These are phyloP conservation scores for Agrocybe pediades DNA, from an alignment of 768 basidiomycete genomes.

Conservation along the genomic window DNA sequence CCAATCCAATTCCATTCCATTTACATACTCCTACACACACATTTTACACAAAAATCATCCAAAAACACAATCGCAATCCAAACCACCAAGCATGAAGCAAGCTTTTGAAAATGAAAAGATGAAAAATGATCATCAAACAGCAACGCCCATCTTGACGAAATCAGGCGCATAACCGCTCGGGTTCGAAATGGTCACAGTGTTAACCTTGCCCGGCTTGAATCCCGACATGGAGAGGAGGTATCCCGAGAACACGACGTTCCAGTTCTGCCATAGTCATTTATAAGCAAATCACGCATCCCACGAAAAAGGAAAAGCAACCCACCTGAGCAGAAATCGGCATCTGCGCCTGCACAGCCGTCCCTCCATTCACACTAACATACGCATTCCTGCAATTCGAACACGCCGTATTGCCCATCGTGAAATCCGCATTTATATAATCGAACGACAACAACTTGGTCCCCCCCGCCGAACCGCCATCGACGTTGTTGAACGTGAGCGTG, in stretches of 20 bases:
- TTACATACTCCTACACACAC: too few relatives aligned
- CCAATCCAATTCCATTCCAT: too few relatives aligned
- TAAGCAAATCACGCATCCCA: background rate
- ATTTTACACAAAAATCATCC: background rate
- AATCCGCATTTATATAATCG: conserved; percentile 51
- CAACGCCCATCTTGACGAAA: conserved; percentile 42
- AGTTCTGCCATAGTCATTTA: conserved; percentile 32
- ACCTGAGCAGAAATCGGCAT: conserved; percentile 53
- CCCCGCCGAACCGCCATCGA: conserved; percentile 42
- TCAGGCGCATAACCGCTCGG: conserved; percentile 43
- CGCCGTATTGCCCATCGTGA: conserved; percentile 40
- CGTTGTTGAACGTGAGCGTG: conserved; percentile 40
- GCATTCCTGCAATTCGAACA: conserved; percentile 53
- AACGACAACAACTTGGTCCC: conserved; percentile 45
- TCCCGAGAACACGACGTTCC: conserved; percentile 44
- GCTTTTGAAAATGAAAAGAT: too few relatives aligned
- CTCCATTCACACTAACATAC: conserved; percentile 48
- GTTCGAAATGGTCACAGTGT: conserved; percentile 47
- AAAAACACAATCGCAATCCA: background rate
- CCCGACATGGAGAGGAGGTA: conserved; percentile 43
- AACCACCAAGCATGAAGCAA: too few relatives aligned
- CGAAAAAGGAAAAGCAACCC: conserved; percentile 4
- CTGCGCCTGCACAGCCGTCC: conserved; percentile 40
- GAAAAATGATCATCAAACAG: conserved; percentile 17
- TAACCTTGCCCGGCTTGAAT: conserved; percentile 45